Evolutionary conservation across 2,329 filamentous ascomycete species (phyloP).

Genomic region (Fusarium tupiense): DNA sequence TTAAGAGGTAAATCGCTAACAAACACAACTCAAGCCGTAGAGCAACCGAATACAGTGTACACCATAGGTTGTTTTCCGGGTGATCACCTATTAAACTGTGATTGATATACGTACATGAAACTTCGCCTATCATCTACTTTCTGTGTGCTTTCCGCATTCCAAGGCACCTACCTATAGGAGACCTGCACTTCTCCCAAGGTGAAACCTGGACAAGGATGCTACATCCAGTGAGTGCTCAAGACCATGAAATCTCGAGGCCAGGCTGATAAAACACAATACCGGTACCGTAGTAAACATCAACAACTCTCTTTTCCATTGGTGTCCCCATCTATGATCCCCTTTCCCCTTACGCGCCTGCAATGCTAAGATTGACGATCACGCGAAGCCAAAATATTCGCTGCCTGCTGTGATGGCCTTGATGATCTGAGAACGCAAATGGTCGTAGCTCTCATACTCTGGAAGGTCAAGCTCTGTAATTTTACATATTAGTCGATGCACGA

Average conservation of each 20-base stretch:
- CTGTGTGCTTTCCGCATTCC: conserved; percentile 7
- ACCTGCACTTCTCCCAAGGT: conserved; percentile 48
- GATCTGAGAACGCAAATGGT: conserved; percentile 84
- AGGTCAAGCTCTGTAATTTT: conserved; percentile 85
- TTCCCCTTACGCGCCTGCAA: conserved; percentile 26
- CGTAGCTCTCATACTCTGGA: conserved; percentile 97
- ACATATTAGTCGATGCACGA: conserved; percentile 49
- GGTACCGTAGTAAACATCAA: conserved; percentile 13
- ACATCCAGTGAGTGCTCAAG: conserved; percentile 10
- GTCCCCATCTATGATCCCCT: conserved; percentile 26
- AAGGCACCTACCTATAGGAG: conserved; percentile 36
- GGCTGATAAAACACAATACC: conserved; percentile 17
- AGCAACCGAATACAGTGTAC: background rate
- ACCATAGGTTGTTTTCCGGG: conserved; percentile 15
- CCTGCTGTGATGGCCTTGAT: conserved; percentile 98
- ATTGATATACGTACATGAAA: conserved; percentile 27
- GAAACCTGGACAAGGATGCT: conserved; percentile 2
- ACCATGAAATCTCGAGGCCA: conserved; percentile 15
- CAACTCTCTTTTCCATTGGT: conserved; percentile 11
- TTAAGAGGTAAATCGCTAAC: background rate
- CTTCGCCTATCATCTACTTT: conserved; percentile 21
- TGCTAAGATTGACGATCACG: conserved; percentile 61
- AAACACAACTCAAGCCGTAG: background rate
- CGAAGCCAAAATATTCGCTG: conserved; percentile 97
- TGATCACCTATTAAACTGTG: conserved; percentile 1